A percentile compares a stretch with the other conserved stretches of the same genome.
phyloP scores from a whole-genome alignment of 257 asterid species.

The Solanum pimpinellifolium region DNA sequence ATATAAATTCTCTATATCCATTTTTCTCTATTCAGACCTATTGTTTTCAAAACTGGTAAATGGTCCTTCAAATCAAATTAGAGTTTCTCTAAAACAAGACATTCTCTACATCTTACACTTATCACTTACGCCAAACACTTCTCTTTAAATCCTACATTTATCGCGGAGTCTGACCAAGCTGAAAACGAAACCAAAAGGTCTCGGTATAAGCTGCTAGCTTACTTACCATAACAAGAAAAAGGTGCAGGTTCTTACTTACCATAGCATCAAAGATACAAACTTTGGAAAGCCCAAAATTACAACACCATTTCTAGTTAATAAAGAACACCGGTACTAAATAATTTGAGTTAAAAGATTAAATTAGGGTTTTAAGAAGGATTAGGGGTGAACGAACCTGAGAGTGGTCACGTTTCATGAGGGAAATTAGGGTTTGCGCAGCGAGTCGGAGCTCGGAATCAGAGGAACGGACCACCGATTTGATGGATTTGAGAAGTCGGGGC shows the following conservation, averaged over 20 bases:
- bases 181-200: background rate
- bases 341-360: background rate
- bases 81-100: background rate
- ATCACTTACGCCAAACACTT: background rate
- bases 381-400: slow-evolving; percentile 47
- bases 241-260: background rate
- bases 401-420: slow-evolving; percentile 75
- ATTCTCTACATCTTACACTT: background rate
- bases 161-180: background rate
- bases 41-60: background rate
- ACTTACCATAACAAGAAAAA: background rate
- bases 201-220: background rate
- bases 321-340: background rate
- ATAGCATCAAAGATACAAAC: background rate
- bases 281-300: background rate
- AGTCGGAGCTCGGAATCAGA: slow-evolving; percentile 75
- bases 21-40: background rate
- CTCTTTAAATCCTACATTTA: background rate
- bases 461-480: slow-evolving; percentile 62
- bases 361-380: background rate
- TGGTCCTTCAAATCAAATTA: background rate
- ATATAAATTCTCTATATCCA: background rate
- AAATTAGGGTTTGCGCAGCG: slow-evolving; percentile 72
- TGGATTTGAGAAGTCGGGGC: slow-evolving; percentile 77
- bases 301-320: background rate